Evolutionary conservation across 2,329 filamentous ascomycete genomes (phyloP).

Genomic region (Diaporthe sp.): DNA sequence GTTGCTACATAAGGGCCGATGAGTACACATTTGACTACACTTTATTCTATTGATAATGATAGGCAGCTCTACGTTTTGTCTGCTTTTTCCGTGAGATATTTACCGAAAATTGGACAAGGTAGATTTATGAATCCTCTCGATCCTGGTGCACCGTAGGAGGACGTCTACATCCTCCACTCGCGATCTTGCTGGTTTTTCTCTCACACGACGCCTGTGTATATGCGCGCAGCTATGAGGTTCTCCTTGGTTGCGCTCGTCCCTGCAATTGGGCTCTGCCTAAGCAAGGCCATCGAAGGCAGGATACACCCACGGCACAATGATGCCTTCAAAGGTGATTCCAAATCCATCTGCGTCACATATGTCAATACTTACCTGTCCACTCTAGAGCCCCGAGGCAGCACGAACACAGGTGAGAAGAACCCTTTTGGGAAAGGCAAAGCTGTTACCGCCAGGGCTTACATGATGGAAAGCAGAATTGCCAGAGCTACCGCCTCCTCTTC

Average conservation of each 20-base stretch:
- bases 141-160: neutral
- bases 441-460: neutral
- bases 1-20: neutral
- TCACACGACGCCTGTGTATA: neutral
- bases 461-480: neutral
- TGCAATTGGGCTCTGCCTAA: slow-evolving; percentile 1
- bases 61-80: neutral
- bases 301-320: neutral
- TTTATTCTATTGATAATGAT: neutral
- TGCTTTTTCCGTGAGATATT: neutral
- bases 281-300: neutral
- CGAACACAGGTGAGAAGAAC: neutral
- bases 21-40: neutral
- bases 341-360: slow-evolving; percentile 2
- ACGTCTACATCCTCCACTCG: neutral
- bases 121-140: slow-evolving; percentile 4
- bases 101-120: neutral
- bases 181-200: neutral
- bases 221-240: slow-evolving; percentile 6
- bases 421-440: neutral
- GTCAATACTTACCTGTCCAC: slow-evolving; percentile 2
- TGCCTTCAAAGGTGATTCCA: neutral
- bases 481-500: neutral
- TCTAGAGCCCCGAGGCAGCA: neutral
- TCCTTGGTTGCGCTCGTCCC: slow-evolving; percentile 16